Conservation (phyloP, 2,329 filamentous ascomycete genomes). For the Tolypocladium capitatum region DNA sequence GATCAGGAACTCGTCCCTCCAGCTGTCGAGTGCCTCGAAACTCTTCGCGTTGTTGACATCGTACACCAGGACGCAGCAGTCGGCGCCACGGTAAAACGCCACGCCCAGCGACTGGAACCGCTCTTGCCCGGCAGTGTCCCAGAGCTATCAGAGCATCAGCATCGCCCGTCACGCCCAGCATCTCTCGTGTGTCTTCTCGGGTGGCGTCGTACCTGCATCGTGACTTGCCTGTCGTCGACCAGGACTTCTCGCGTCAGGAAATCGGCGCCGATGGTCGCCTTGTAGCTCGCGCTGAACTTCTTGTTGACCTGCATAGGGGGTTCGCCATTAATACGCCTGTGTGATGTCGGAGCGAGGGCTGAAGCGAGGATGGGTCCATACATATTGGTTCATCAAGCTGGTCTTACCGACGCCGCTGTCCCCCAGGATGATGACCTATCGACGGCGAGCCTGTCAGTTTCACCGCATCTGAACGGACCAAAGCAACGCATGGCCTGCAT, state of each 20-base stretch:
- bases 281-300: conserved; percentile 99
- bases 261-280: conserved; percentile 96
- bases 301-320: conserved; percentile 72
- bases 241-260: conserved; percentile 97
- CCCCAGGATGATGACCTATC: conserved; percentile 91
- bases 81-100: conserved; percentile 91
- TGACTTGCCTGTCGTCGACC: conserved; percentile 92
- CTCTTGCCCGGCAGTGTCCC: conserved; percentile 96
- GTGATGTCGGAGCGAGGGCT: not conserved
- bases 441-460: conserved; percentile 1
- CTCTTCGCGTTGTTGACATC: conserved; percentile 99
- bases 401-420: conserved; percentile 99
- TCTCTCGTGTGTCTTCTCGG: not conserved
- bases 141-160: conserved; percentile 48
- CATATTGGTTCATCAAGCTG: conserved; percentile 99
- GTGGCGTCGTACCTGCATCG: conserved; percentile 66
- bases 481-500: conserved; percentile 12
- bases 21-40: conserved; percentile 95
- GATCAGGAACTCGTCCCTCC: conserved; percentile 96
- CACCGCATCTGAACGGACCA: not conserved
- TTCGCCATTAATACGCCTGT: conserved; percentile 4
- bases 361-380: conserved; percentile 33
- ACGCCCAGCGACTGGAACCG: conserved; percentile 95
- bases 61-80: conserved; percentile 96
- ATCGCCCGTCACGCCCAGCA: conserved; percentile 4